These are phyloP conservation scores for Arabidopsis thaliana DNA, from an alignment of 345 rosid genomes.

Conservation along the genomic window DNA sequence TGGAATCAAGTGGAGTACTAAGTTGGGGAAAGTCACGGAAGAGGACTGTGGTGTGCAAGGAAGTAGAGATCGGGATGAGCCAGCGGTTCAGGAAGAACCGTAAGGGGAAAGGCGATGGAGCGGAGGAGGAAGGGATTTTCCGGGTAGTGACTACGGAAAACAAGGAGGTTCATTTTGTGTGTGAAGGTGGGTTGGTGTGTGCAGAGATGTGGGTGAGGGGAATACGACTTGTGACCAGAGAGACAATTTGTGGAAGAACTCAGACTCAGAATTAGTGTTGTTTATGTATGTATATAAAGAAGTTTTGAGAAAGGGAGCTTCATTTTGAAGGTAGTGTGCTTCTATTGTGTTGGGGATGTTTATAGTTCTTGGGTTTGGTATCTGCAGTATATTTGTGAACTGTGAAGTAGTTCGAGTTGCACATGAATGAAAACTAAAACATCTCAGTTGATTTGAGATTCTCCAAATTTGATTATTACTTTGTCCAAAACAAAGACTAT, in stretches of 20 bases:
- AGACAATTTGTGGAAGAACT: constrained; percentile 51
- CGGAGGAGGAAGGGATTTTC: constrained; percentile 63
- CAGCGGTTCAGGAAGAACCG: constrained; percentile 57
- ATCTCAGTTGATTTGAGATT: neutral
- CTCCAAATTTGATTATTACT: neutral
- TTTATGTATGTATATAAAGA: constrained; percentile 37
- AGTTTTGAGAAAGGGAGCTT: constrained; percentile 42
- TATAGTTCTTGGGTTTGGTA: constrained; percentile 37
- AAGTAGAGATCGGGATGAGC: constrained; percentile 70
- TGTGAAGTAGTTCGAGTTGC: constrained; percentile 31
- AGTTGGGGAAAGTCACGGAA: constrained; percentile 80
- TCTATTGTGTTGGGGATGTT: constrained; percentile 30
- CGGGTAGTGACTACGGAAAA: constrained; percentile 69
- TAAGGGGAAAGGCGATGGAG: constrained; percentile 47
- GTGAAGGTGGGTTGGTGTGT: constrained; percentile 69
- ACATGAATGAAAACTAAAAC: constrained; percentile 14
- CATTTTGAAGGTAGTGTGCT: constrained; percentile 34
- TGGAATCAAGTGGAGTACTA: constrained; percentile 59
- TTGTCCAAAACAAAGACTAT: neutral
- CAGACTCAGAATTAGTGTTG: constrained; percentile 28
- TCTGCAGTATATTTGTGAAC: constrained; percentile 39
- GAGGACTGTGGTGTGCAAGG: constrained; percentile 72
- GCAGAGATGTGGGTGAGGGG: constrained; percentile 98
- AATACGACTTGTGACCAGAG: constrained; percentile 76
- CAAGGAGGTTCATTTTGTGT: constrained; percentile 83